Conservation (phyloP, 2,329 filamentous ascomycete genomes). For the Botrytis sinoallii region DNA sequence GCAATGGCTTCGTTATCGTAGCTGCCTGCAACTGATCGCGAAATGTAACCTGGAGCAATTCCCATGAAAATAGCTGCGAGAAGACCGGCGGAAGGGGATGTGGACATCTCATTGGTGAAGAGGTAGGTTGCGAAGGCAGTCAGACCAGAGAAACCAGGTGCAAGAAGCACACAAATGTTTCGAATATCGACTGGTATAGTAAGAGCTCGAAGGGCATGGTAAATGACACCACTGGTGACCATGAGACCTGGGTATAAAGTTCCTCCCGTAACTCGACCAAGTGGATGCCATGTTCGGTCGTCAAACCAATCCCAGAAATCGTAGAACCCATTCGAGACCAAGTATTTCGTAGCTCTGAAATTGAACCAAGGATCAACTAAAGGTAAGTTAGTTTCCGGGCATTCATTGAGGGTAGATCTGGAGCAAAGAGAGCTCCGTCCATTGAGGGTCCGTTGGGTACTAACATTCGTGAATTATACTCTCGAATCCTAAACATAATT, state of each 20-base stretch:
- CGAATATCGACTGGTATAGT: constrained; percentile 95
- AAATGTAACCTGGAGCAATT: constrained; percentile 96
- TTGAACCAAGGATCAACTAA: constrained; percentile 99
- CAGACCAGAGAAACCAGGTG: constrained; percentile 88
- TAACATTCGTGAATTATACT: constrained; percentile 99
- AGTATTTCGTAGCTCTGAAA: constrained; percentile 96
- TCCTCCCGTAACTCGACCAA: constrained; percentile 95
- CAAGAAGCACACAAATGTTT: constrained; percentile 96
- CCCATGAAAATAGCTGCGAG: constrained; percentile 96
- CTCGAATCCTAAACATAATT: constrained; percentile 70
- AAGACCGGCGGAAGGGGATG: constrained; percentile 90
- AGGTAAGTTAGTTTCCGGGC: constrained; percentile 34
- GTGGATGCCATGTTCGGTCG: constrained; percentile 98
- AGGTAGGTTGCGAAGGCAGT: constrained; percentile 93
- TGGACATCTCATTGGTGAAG: constrained; percentile 94
- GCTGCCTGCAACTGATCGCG: constrained; percentile 92
- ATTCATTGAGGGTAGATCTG: constrained; percentile 30
- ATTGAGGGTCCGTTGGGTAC: constrained; percentile 43
- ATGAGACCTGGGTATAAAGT: constrained; percentile 98
- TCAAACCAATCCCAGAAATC: constrained; percentile 99
- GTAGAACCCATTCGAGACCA: constrained; percentile 95
- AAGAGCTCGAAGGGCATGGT: constrained; percentile 85
- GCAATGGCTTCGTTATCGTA: constrained; percentile 99
- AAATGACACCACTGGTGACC: constrained; percentile 97
- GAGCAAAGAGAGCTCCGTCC: constrained; percentile 21